Evolutionary conservation across 2,329 filamentous ascomycete species (phyloP).

Genomic region (Fusarium nygamai): DNA sequence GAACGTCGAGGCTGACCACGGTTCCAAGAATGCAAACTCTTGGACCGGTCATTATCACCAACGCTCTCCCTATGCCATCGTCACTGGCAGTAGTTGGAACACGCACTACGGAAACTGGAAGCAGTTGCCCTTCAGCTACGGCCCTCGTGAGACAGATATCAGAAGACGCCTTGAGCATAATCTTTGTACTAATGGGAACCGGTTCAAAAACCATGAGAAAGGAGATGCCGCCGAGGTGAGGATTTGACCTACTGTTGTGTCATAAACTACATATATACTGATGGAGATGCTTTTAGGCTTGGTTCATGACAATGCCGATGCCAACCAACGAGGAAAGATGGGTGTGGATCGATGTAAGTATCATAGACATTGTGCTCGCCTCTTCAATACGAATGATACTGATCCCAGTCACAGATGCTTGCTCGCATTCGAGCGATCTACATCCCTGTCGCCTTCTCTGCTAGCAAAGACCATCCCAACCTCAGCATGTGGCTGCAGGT

Average conservation of each 20-base stretch:
- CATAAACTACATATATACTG: neutral
- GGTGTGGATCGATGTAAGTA: neutral
- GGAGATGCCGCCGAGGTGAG: neutral
- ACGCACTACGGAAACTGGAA: neutral
- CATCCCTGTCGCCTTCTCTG: neutral
- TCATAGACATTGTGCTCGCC: neutral
- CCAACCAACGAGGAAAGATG: neutral
- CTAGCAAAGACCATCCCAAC: neutral
- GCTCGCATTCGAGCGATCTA: neutral
- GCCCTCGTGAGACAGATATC: neutral
- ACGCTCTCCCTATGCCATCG: neutral
- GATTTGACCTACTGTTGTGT: accelerated
- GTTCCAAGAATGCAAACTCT: neutral
- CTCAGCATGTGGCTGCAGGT: neutral
- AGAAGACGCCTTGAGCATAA: neutral
- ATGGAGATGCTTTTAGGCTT: neutral
- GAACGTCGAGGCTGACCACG: neutral
- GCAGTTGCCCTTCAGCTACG: neutral
- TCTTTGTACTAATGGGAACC: neutral
- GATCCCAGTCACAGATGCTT: neutral
- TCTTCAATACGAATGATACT: neutral
- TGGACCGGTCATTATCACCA: neutral
- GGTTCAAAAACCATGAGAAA: neutral
- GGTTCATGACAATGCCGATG: neutral
- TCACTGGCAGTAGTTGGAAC: neutral